These are phyloP conservation scores for Penicillium sp. DNA, from an alignment of 2,329 filamentous ascomycete genomes.

Conservation along the genomic window DNA sequence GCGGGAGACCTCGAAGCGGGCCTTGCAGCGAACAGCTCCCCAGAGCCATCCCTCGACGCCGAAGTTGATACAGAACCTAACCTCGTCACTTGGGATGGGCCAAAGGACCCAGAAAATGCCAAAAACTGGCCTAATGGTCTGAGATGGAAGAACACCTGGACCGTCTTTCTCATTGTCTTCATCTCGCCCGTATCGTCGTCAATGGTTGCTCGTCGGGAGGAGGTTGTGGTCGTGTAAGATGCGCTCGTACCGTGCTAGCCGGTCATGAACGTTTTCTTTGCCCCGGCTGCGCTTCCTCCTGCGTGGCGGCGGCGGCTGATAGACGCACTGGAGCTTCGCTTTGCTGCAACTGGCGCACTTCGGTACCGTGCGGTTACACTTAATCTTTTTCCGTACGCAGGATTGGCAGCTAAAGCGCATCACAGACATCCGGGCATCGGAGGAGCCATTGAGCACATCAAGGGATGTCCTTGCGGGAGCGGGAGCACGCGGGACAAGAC, in stretches of 20 bases:
- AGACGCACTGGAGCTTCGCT: constrained; percentile 38
- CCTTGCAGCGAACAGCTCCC: not conserved
- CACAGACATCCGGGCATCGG: not conserved
- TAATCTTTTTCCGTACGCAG: constrained; percentile 39
- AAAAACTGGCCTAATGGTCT: constrained; percentile 6
- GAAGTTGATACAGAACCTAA: not conserved
- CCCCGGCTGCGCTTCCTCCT: constrained; percentile 38
- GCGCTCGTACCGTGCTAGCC: constrained; percentile 40
- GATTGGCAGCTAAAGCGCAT: constrained; percentile 15
- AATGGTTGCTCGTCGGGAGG: constrained; percentile 43
- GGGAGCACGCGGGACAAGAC: no score
- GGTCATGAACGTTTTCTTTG: constrained; percentile 32
- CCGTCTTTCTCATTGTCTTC: not conserved
- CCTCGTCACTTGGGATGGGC: constrained; percentile 7
- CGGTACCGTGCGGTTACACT: constrained; percentile 36
- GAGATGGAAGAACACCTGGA: constrained; percentile 5
- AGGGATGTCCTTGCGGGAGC: no score
- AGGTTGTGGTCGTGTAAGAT: constrained; percentile 33
- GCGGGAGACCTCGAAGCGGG: not conserved
- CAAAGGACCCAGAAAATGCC: constrained; percentile 10
- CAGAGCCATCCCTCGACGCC: not conserved
- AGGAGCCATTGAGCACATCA: no score
- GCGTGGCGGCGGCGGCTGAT: constrained; percentile 39
- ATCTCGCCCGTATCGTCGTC: constrained; percentile 55
- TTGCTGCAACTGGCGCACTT: constrained; percentile 35